phyloP scores from a whole-genome alignment of 768 basidiomycete genomes.

The Fibroporia radiculosa region DNA sequence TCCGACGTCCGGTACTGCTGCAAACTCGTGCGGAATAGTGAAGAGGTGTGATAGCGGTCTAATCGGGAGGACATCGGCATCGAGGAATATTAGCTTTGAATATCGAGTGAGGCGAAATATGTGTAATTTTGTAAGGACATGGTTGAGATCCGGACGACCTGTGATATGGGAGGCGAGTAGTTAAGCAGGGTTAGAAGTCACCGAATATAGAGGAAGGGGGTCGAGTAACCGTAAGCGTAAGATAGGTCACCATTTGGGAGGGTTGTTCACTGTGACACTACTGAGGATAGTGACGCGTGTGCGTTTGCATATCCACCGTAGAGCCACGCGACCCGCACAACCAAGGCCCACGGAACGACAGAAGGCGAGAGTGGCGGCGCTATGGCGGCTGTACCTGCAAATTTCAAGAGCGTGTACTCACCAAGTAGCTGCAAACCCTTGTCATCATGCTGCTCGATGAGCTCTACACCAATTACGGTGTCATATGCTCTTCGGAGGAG shows the following conservation, averaged over 20 bases:
- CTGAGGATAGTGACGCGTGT: too few relatives aligned
- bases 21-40: slow-evolving; percentile 70
- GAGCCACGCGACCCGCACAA: too few relatives aligned
- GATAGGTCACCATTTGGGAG: slow-evolving; percentile 2
- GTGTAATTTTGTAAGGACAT: slow-evolving; percentile 95
- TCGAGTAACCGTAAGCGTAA: not conserved
- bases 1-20: slow-evolving; percentile 93
- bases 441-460: slow-evolving; percentile 63
- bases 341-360: too few relatives aligned
- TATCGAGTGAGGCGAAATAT: slow-evolving; percentile 88
- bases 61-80: slow-evolving; percentile 86
- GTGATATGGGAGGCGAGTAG: slow-evolving; percentile 10
- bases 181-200: not conserved
- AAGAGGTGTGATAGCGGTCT: slow-evolving; percentile 93
- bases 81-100: slow-evolving; percentile 81
- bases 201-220: not conserved
- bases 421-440: slow-evolving; percentile 75
- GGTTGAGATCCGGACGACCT: slow-evolving; percentile 93
- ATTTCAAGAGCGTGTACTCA: slow-evolving; percentile 29
- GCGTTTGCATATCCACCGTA: too few relatives aligned
- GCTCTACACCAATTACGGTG: slow-evolving; percentile 86
- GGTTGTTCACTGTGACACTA: too few relatives aligned
- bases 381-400: not conserved
- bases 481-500: slow-evolving; percentile 75
- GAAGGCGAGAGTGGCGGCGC: not conserved